Conservation (phyloP, 345 rosid species). For the Eucalyptus viminalis region DNA sequence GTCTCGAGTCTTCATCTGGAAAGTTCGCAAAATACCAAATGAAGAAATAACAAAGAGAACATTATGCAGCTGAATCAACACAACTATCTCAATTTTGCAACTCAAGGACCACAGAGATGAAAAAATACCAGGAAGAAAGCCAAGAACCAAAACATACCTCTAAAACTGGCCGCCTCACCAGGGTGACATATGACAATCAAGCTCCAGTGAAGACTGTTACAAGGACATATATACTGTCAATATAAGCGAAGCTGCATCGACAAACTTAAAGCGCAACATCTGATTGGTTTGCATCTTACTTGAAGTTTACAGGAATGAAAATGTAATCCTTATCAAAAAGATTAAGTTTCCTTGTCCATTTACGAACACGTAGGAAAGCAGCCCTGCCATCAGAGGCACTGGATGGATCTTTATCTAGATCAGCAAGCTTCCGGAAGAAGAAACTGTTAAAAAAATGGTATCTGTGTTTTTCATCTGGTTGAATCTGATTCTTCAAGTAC, state of each 20-base stretch:
- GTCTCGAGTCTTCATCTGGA: constrained; percentile 46
- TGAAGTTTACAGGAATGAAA: constrained; percentile 92
- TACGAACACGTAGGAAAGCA: constrained; percentile 88
- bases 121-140: neutral
- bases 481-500: constrained; percentile 77
- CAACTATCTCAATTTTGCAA: neutral
- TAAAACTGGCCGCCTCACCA: constrained; percentile 59
- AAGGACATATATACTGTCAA: neutral
- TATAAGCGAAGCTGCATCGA: neutral
- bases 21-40: neutral
- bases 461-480: constrained; percentile 44
- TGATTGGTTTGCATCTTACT: constrained; percentile 26
- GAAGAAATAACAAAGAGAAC: neutral
- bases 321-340: constrained; percentile 86
- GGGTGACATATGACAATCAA: constrained; percentile 90
- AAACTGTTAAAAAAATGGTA: constrained; percentile 95
- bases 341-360: constrained; percentile 97
- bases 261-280: neutral
- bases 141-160: constrained; percentile 27
- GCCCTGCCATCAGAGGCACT: constrained; percentile 95
- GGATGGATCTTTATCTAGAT: constrained; percentile 93
- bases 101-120: neutral
- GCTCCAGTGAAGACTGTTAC: constrained; percentile 96
- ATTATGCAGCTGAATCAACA: neutral
- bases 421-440: constrained; percentile 98